Base-by-base conservation (phyloP, 768 basidiomycete genomes). In the Tephrocybe sp. region DNA sequence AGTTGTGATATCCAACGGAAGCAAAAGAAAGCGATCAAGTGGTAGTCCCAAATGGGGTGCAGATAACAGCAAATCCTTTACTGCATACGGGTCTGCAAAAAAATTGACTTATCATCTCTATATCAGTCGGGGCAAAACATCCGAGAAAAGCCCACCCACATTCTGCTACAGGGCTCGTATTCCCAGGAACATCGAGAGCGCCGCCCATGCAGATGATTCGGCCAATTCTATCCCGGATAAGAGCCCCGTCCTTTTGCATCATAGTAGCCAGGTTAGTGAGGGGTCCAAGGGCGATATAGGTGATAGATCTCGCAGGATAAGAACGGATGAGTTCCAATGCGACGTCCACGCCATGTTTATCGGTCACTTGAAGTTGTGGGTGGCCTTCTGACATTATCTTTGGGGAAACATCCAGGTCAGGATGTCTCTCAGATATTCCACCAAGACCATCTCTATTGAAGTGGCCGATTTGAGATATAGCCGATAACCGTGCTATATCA, bases 131-230 rank as follows among this genome's bases (percentile, higher is more conserved):
- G 8, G 6, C 41, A 21, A 50, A 48, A 21, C 21, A 42, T 4
- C 24, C 23, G 38, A 50, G 30, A 20, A 32, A 50, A 37, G 17
- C 21, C 51, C 28, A 65, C 83, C 68, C 68, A 90, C 93, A 96
- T 67, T 97, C 94, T 51, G 93, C 88, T 3, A 81, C 76, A 7
- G 92, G 83, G 21, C 76, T 82, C 0, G 85, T 88, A 58, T 96
- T 98, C 2, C 94, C 94, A 0, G 94, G 92, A 26, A 92, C 89
- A 57, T 95, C 92, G 20, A 98, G 65, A 2, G 93, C 88, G 12
- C 93, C 94, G n/a, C 94, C 94, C 93, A 98, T 96, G 65, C 84
- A 86, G 18, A 94, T 70, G 7, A 98, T 71, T n/a, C 85, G 78
- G 4, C 85, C 90, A 24, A 92, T 79, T 37, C 80, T 80, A 11